Conservation (phyloP, 129 eudicot species). For the Helichrysum umbraculigerum region DNA sequence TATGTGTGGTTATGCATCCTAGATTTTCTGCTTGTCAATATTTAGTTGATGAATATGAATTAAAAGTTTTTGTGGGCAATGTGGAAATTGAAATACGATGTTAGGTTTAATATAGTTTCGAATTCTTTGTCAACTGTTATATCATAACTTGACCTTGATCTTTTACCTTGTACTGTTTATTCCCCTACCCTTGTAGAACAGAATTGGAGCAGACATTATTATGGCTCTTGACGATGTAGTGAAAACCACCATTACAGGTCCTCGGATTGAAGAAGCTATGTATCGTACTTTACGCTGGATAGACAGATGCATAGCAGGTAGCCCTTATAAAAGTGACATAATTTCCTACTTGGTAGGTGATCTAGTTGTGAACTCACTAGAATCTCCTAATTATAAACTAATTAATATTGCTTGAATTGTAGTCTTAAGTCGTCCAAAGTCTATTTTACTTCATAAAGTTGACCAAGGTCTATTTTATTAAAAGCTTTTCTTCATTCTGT, state of each 20-base stretch:
- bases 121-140: constrained; percentile 2
- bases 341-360: constrained; percentile 5
- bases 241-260: constrained; percentile 90
- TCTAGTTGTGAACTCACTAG: constrained; percentile 8
- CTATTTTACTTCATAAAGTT: no score
- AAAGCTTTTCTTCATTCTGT: no score
- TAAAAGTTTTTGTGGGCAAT: background rate
- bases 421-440: no score
- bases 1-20: constrained; percentile 11
- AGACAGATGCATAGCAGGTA: constrained; percentile 97
- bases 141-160: constrained; percentile 18
- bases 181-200: constrained; percentile 61
- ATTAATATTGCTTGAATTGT: no score
- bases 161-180: constrained; percentile 25
- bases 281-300: constrained; percentile 94
- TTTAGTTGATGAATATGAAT: background rate
- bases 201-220: constrained; percentile 97
- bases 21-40: constrained; percentile 5
- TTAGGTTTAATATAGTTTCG: background rate
- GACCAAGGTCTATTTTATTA: no score
- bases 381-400: background rate
- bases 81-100: constrained; percentile 11
- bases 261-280: constrained; percentile 95
- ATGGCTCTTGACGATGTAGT: constrained; percentile 99
- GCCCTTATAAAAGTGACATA: background rate